A percentile compares a stretch with the other conserved stretches of the same genome.
These are phyloP conservation scores for Incumbomyces delicatus DNA, from an alignment of 2,329 filamentous ascomycete species.

Conservation along the genomic window DNA sequence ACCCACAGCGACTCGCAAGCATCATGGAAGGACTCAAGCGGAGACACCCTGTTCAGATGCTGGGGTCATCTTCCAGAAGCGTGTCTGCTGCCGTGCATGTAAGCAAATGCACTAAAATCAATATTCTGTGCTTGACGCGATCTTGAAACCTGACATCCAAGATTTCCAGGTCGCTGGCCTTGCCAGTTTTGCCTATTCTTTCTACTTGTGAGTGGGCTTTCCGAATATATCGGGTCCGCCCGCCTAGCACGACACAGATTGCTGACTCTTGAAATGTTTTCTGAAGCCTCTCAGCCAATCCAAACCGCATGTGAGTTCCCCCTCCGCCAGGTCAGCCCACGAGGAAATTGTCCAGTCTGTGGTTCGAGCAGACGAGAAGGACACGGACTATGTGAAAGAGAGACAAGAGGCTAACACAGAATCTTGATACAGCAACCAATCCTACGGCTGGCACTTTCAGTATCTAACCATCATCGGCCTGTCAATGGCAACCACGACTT, in stretches of 20 bases:
- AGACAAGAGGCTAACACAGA: too few species aligned
- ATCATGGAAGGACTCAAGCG: constrained; percentile 17
- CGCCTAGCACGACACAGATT: not conserved
- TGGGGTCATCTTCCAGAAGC: constrained; percentile 33
- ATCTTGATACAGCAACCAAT: constrained; percentile 37
- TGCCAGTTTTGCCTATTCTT: constrained; percentile 34
- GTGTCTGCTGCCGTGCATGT: constrained; percentile 37
- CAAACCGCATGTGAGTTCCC: constrained; percentile 30
- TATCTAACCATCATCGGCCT: constrained; percentile 56
- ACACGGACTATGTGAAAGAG: too few species aligned
- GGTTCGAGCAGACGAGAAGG: too few species aligned
- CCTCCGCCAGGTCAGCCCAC: constrained; percentile 8
- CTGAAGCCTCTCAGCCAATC: constrained; percentile 32
- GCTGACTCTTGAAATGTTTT: not conserved
- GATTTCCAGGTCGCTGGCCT: constrained; percentile 28
- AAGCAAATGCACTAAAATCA: not conserved
- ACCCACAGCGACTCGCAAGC: too few species aligned
- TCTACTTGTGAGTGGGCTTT: constrained; percentile 32
- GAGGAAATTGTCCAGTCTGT: too few species aligned
- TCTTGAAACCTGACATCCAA: not conserved
- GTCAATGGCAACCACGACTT: constrained; percentile 45
- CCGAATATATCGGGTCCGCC: not conserved
- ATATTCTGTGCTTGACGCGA: not conserved
- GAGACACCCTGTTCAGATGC: constrained; percentile 35
- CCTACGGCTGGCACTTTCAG: constrained; percentile 58